Conservation (phyloP, 2,329 filamentous ascomycete species). For the Aspergillus udagawae region DNA sequence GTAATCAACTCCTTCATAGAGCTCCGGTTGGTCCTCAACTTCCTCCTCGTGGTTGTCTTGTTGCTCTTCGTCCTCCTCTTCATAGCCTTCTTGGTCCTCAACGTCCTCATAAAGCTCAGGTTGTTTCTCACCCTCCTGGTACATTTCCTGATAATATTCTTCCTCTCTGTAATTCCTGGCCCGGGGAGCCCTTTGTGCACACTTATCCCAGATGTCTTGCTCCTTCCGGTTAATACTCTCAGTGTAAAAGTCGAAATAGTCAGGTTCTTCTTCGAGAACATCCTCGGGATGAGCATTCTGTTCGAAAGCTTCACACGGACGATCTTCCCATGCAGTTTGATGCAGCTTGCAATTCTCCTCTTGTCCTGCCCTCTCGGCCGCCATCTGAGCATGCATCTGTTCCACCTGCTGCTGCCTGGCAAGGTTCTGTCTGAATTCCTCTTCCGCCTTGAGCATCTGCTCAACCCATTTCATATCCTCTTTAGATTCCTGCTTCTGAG, state of each 20-base stretch:
- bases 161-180: not conserved
- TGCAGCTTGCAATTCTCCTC: conserved; percentile 2
- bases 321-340: not conserved
- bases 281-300: not conserved
- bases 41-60: not conserved
- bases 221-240: not conserved
- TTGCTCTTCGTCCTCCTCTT: not conserved
- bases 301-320: not conserved
- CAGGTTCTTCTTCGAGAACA: not conserved
- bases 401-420: conserved; percentile 4
- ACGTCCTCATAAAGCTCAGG: not conserved
- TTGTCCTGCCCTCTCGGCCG: conserved; percentile 2
- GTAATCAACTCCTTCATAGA: not conserved
- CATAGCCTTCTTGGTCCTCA: not conserved
- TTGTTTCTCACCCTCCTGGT: not conserved
- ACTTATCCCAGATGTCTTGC: not conserved
- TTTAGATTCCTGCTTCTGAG: conserved; percentile 17
- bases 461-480: conserved; percentile 15
- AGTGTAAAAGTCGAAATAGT: not conserved
- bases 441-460: conserved; percentile 4
- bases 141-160: not conserved
- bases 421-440: conserved; percentile 5
- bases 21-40: not conserved
- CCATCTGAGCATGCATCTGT: not conserved
- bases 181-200: not conserved